Base-by-base conservation (phyloP, 2,329 filamentous ascomycete species). In the Hypomyces perniciosus region DNA sequence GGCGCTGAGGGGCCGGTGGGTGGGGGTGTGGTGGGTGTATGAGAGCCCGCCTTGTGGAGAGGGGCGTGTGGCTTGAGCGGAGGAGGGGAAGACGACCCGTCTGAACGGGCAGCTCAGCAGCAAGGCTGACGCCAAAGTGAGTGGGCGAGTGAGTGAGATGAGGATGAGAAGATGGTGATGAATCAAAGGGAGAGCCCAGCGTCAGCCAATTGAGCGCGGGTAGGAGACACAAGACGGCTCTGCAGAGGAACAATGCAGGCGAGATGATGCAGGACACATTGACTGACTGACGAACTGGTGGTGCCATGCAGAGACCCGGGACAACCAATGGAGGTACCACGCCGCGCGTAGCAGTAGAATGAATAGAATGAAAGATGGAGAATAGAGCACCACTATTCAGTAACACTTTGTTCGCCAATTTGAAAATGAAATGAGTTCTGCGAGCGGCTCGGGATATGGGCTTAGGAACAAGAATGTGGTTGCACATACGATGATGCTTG, bases 281-380 rank as follows among this genome's bases (percentile, higher is more conserved):
- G 40, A 48, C 31, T 48, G 50, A 43, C 39, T 34, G 33, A 31
- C 38, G 44, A 26, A 5, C 20, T 31, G 33, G 8, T 12, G 35
- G 20, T 26, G 9, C 31, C 29, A 30, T 49, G 47, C 39, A 46
- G 33, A 31, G 47, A 37, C 44, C 47, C 40, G 40, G 38, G 50
- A 47, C 50, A 44, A 34, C 20, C 49, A 50, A 28, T 38, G 20
- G 20, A 27, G 40, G 40, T 42, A 27, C 27, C 40, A 7, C 40
- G 40, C 20, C 20, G 20, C 20, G 20, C 20, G 20, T 2, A 20
- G 20, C 20, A 20, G 20, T 20, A 20, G 20, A 20, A 20, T 20
- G 20, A 20, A 20, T 20, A 20, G 20, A 20, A 20, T 20, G 20
- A 20, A 20, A 2, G 20, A 20, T 20, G 20, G 20, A 20, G 20